Evolutionary conservation across 2,329 filamentous ascomycete species (phyloP), one percentile per base, ranked within the genome.

Genomic region (Botrytis fabae): DNA sequence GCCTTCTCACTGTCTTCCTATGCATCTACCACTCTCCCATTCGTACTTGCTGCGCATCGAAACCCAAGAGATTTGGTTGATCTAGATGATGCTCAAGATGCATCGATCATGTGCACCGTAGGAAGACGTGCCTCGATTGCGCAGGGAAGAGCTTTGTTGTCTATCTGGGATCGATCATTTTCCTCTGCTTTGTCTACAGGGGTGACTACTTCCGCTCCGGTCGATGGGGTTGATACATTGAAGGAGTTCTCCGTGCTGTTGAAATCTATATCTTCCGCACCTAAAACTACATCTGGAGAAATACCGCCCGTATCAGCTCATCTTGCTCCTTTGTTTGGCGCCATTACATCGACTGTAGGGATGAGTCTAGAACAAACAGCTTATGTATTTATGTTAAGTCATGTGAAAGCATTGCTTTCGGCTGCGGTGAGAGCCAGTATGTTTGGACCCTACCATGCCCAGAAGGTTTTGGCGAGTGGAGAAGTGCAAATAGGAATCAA

Each of bases 361-460:
- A 83, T 95, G 59, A 84, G 83, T 3, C 80, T 87, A 40, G 85
- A 86, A 71, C 90, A 93, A 80, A 86, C 92, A 35, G 90, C 91
- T 1, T 94, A 94, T 80, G 84, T 95, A 40, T 95, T 93, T 81
- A 83, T 95, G 80, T 86, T 95, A 76, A 88, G 90, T 74, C 93
- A 95, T 82, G 90, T 91, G 73, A 93, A 93, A 81, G 92, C 92
- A 0, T 83, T 95, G 70, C 85, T 94, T 66, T 93, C 91, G 60
- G 93, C 93, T 1, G 93, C 90, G 0, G 92, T 96, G 75, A 84
- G 93, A 71, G 91, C 93, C 35, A 92, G 91, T 78, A 87, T 94
- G 76, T 90, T 95, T 82, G 93, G 93, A 0, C 93, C 93, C 10
- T 96, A 94, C 80, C 91, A 94, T 81, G 91, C 91, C 73, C 93